Percentiles rank a stretch among this genome's conserved stretches.
Evolutionary conservation across 108 stramenopile genomes (phyloP).

Genomic region (Cyclotella choctawhatcheeana): DNA sequence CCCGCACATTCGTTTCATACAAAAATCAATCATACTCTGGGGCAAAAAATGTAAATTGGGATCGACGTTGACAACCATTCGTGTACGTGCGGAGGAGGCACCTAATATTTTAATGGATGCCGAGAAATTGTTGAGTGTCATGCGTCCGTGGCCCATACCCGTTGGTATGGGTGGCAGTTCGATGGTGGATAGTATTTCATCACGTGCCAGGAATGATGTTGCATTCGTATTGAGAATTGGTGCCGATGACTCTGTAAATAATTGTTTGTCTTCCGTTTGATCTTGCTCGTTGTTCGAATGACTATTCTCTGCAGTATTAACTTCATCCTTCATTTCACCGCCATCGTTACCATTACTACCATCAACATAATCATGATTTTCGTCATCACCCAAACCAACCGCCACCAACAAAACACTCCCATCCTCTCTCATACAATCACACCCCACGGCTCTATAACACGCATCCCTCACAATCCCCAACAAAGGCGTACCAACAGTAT

Average conservation of each 20-base stretch:
- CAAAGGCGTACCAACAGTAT: constrained; percentile 65
- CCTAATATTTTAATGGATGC: constrained; percentile 75
- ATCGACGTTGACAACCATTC: constrained; percentile 89
- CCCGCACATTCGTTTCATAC: constrained; percentile 92
- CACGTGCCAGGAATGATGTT: constrained; percentile 49
- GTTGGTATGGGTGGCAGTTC: constrained; percentile 75
- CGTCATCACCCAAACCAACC: constrained; percentile 43
- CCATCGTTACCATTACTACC: not conserved
- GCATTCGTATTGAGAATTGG: constrained; percentile 4
- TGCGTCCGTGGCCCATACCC: constrained; percentile 72
- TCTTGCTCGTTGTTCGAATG: not conserved
- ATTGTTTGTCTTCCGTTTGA: not conserved
- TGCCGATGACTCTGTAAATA: not conserved
- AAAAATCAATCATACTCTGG: constrained; percentile 86
- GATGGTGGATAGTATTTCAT: constrained; percentile 57
- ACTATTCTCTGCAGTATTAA: too few relatives aligned
- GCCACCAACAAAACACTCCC: constrained; percentile 84
- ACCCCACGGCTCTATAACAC: constrained; percentile 85
- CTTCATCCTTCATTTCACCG: constrained; percentile 1
- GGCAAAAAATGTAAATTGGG: constrained; percentile 86
- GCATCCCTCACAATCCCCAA: constrained; percentile 81
- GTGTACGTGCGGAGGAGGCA: constrained; percentile 78
- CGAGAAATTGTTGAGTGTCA: constrained; percentile 78
- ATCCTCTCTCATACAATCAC: constrained; percentile 88
- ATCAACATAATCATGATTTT: not conserved